Base-by-base conservation (phyloP, 257 asterid genomes). In the Lycium barbarum region DNA sequence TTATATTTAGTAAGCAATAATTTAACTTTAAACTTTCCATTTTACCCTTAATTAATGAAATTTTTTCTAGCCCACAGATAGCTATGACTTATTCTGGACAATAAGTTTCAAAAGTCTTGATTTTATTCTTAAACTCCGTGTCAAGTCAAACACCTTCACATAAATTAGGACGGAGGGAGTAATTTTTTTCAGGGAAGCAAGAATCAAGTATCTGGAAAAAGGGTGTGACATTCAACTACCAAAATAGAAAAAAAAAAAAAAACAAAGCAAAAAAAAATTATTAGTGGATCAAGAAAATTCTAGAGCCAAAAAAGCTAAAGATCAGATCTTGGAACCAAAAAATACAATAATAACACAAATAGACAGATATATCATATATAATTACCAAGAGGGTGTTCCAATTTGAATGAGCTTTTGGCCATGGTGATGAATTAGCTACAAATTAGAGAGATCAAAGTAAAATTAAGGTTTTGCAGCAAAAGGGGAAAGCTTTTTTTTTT, bases 331-430 rank as follows among this genome's bases (percentile, higher is more conserved):
- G 7, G 20, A 17, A 49, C 43, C 33, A 38, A 71, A 71, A 58
- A 62, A 20, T 26, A n/a, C 26, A 83, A 84, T 40, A 62, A 59
- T 84, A 33, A 12, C 43, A 13, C n/a, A 35, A 35, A 67, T 14
- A 35, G 47, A 35, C 2, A 14, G 18, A 14, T 36, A 66, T 5
- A 33, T 66, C 33, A 8, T 45, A 33, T 1, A 66, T 40, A 3
- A 40, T 33, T 81, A 88, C 91, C 91, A 58, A 84, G 91, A 20
- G 91, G 91, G 45, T 88, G 89, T 83, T 88, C 89, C 35, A 88
- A 84, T 87, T 88, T 88, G 88, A 88, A 88, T 85, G 91, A 84
- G 83, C 88, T 86, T 80, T 88, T 88, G 22, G 91, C 89, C 91
- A 88, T 88, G 79, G 71, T 78, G 72, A 65, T 59, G 38, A 33